Evolutionary conservation across 2,329 filamentous ascomycete genomes (phyloP), one percentile per base, ranked within the genome.

Genomic region (Fusarium tupiense): DNA sequence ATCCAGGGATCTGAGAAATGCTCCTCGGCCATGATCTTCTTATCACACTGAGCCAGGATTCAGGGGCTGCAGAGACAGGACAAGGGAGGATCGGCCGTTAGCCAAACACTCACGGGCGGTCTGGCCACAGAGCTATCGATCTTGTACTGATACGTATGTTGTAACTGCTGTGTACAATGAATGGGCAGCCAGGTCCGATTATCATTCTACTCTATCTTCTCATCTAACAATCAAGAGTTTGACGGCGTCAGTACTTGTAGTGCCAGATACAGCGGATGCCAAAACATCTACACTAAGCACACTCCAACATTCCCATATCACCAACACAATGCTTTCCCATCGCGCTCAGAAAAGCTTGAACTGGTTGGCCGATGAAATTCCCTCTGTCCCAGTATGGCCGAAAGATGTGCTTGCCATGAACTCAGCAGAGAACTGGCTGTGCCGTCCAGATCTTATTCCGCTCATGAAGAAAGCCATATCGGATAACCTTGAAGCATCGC

Each of bases 121-220:
- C 13, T 49, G 26, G 20, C 13, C 46, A 5, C 26, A 31, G 13
- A 49, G 46, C 26, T 22, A 49, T 31, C 46, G 10, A 17, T 10
- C 46, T 22, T 31, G 46, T 49, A 17, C 10, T 17, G 46, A 31
- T 17, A 49, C 26, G 26, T 22, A 16, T 10, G 46, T 5, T 31
- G 46, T 49, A 16, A 8, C 44, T 31, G 6, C 20, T 49, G 46
- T n/a, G 26, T 31, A 31, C 6, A 47, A 47, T 24, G 10, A 17
- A 5, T 12, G 11, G 17, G 10, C 10, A 26, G 6, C 17, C 11
- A 26, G 11, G 11, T 26, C 17, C 4, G 43, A 13, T 11, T 20
- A 26, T 37, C 9, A 37, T 19, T 37, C 0, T 37, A 17, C 9
- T 2, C 2, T 19, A 0, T 37, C 1, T 17, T 10, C 16, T 19